Evolutionary conservation across 768 basidiomycete genomes (phyloP), one percentile per base, ranked within the genome.

Genomic region (Mycena vulgaris): DNA sequence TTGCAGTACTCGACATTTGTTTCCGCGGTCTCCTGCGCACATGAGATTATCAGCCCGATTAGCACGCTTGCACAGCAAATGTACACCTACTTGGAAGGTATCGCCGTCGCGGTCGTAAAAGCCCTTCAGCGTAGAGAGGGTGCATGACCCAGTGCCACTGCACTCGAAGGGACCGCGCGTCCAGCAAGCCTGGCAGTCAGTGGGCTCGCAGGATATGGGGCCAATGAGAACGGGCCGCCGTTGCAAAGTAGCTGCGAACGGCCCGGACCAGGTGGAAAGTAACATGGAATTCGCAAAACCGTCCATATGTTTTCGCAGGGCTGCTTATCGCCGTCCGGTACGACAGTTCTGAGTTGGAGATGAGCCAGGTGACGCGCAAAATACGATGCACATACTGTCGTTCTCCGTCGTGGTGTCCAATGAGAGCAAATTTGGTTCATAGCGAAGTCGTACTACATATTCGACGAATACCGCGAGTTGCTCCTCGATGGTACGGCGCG

Each of bases 171-270:
- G 19, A 5, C 71, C 71, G 14, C 62, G 64, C 1, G 63, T 56
- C 59, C 61, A 72, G 47, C 71, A 72, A 9, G 53, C 71, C 23
- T 64, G 62, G 30, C 71, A 73, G 19, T 57, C 47, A 16, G 1
- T 16, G 27, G 1, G 3, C 16, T 61, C 47, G 30, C 45, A 57
- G 9, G 13, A 1, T 9, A 56, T 10, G 2, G 71, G 66, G 25
- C 58, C 63, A 17, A 52, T 11, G 35, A 72, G 66, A 25, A 39
- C 28, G 25, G 66, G 71, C 17, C 71, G 70, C 37, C 14, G 33
- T 11, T 68, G 33, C 27, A 71, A 49, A 6, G 66, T 71, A 19
- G 10, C 7, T 25, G 9, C 64, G 62, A 71, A 71, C 30, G 70
- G 66, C 14, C 47, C 49, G 23, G 57, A 48, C 70, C 70, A 71